Evolutionary conservation across 2,329 filamentous ascomycete genomes (phyloP).

Genomic region (Talaromyces sp.): DNA sequence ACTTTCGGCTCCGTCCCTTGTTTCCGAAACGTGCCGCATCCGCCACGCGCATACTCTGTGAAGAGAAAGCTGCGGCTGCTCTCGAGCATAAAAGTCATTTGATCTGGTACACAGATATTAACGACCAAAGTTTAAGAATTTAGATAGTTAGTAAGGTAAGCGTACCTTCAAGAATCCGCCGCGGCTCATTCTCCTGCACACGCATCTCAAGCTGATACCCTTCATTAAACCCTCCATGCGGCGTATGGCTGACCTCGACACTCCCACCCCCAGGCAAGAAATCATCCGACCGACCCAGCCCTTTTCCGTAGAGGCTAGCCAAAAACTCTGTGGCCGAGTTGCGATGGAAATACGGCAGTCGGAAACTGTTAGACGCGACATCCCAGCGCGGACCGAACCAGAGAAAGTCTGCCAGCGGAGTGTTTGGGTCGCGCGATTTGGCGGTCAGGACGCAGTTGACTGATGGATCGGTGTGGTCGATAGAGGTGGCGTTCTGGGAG

Average conservation of each 20-base stretch:
- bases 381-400: conserved; percentile 70
- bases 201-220: conserved; percentile 43
- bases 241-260: conserved; percentile 23
- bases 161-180: conserved; percentile 38
- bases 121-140: not conserved
- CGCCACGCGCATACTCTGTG: conserved; percentile 22
- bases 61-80: conserved; percentile 24
- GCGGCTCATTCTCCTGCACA: conserved; percentile 38
- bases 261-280: conserved; percentile 24
- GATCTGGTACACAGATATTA: conserved; percentile 14
- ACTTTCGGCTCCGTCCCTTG: conserved; percentile 23
- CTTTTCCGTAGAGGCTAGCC: conserved; percentile 23
- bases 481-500: conserved; percentile 52
- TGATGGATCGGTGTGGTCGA: conserved; percentile 62
- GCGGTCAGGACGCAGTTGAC: conserved; percentile 57
- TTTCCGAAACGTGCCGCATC: conserved; percentile 22
- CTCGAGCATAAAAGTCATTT: conserved; percentile 29
- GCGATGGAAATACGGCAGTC: conserved; percentile 67
- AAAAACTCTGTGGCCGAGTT: conserved; percentile 62
- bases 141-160: not conserved
- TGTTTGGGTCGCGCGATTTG: conserved; percentile 50
- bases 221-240: conserved; percentile 34
- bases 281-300: conserved; percentile 23
- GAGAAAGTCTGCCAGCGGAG: conserved; percentile 63
- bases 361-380: conserved; percentile 64